Evolutionary conservation across 164 flowering plant species (phyloP), one percentile per base, ranked within the genome.

Genomic region (Stephania cephalantha): DNA sequence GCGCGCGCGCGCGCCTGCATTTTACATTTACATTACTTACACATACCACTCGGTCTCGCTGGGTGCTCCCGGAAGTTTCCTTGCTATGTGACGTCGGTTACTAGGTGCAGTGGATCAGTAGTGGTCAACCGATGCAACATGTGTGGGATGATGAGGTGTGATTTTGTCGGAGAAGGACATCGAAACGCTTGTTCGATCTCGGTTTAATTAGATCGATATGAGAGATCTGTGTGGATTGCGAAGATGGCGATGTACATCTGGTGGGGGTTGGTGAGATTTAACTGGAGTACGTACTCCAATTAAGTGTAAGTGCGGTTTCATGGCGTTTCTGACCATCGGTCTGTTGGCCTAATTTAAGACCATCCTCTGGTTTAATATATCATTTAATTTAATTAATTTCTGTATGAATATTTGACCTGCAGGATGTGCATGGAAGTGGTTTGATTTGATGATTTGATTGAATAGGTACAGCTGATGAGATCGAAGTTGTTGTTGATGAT

Each of bases 161-260:
- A 50, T 50, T 50, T 50, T 50, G 55, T 71, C 25, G 29, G 48
- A 67, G 31, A 20, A 52, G 4, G 76, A 61, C 31, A n/a, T 29
- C 3, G 74, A 72, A 72, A 72, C 74, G 66, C 74, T 17, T 65
- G 25, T 52, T 25, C 64, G 29, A 17, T 18, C 7, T 61, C 7
- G 22, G 22, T 61, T n/a, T n/a, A 9, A 7, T 0, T 3, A 15
- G 64, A n/a, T 15, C n/a, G 20, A 15, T 61, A 15, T 61, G 25
- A 61, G 29, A 22, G 66, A 25, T n/a, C 18, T 61, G 18, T 5
- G 20, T 61, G 18, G 9, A 61, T 61, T 61, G 25, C 5, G 25
- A 61, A n/a, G 66, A n/a, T 50, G 42, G 42, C 4, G 3, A 2
- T 2, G 4, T 35, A 35, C 55, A 61, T 61, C 1, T 61, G 66